Percentiles rank a stretch among this genome's conserved stretches.
Conservation (phyloP, 495 filamentous ascomycete genomes). For the Terfezia boudieri region DNA sequence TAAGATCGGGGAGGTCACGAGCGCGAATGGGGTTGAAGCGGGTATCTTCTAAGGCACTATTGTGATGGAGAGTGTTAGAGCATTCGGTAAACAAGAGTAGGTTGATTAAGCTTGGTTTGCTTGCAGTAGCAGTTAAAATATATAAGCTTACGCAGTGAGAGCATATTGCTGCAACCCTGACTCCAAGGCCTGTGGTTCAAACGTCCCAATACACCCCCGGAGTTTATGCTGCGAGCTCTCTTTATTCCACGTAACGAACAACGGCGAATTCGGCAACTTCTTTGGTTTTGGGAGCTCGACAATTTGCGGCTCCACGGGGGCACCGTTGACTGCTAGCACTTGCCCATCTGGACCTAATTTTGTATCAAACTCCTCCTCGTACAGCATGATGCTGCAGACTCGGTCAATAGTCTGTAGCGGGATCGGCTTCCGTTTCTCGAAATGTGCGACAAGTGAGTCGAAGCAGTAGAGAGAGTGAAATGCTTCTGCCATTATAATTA, state of each 20-base stretch:
- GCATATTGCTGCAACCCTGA: conserved; percentile 59
- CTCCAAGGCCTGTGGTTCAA: conserved; percentile 54
- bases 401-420: conserved; percentile 43
- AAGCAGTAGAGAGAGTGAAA: conserved; percentile 84
- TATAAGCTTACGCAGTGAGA: conserved; percentile 45
- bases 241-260: conserved; percentile 94
- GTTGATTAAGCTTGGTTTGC: not conserved
- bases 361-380: conserved; percentile 3
- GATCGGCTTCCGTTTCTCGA: conserved; percentile 35
- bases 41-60: conserved; percentile 60
- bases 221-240: conserved; percentile 36
- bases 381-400: conserved; percentile 32
- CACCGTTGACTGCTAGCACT: not conserved
- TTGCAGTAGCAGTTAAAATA: not conserved
- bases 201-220: conserved; percentile 92
- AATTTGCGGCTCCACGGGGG: not conserved
- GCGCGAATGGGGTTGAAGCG: conserved; percentile 56
- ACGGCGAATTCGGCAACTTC: conserved; percentile 28
- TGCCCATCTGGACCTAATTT: not conserved
- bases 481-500: conserved; percentile 44
- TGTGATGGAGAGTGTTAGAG: not conserved
- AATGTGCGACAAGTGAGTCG: conserved; percentile 48
- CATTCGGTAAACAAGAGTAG: conserved; percentile 1
- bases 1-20: conserved; percentile 43
- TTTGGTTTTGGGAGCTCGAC: not conserved